These are phyloP conservation scores for Malus sylvestris DNA, from an alignment of 306 rosid genomes.

Conservation along the genomic window DNA sequence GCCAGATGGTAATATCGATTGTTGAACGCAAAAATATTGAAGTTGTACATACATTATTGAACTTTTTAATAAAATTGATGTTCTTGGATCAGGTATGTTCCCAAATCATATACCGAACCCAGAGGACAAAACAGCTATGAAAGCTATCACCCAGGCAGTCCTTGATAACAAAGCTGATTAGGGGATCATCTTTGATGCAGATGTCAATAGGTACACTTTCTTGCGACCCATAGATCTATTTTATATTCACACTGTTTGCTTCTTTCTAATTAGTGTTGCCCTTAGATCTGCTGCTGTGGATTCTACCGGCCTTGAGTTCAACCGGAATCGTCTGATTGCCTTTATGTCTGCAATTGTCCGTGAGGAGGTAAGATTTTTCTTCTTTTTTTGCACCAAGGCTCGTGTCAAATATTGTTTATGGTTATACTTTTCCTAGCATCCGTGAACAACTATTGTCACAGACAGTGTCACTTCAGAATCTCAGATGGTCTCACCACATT, in stretches of 20 bases:
- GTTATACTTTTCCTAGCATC: constrained; percentile 46
- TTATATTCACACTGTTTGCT: background rate
- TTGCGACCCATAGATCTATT: constrained; percentile 8
- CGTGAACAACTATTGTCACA: constrained; percentile 89
- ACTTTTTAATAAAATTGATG: too few species aligned
- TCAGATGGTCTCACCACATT: constrained; percentile 78
- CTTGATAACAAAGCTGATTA: too few species aligned
- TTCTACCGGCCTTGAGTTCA: constrained; percentile 73
- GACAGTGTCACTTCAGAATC: constrained; percentile 81
- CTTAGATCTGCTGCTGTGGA: constrained; percentile 99
- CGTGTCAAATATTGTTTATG: background rate
- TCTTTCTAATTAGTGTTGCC: constrained; percentile 18
- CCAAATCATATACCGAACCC: too few species aligned
- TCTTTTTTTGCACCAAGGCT: background rate
- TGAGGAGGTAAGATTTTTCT: constrained; percentile 58
- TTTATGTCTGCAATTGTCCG: constrained; percentile 93
- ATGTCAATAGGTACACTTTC: constrained; percentile 47
- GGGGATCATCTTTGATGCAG: too few species aligned
- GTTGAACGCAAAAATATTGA: too few species aligned
- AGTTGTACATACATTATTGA: too few species aligned
- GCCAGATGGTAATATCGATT: too few species aligned
- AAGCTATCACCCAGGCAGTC: too few species aligned
- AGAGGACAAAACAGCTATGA: too few species aligned
- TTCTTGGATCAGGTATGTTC: too few species aligned
- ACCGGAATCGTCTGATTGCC: constrained; percentile 89